Evolutionary conservation across 2,329 filamentous ascomycete genomes (phyloP).

Genomic region (Penicillium sp.): DNA sequence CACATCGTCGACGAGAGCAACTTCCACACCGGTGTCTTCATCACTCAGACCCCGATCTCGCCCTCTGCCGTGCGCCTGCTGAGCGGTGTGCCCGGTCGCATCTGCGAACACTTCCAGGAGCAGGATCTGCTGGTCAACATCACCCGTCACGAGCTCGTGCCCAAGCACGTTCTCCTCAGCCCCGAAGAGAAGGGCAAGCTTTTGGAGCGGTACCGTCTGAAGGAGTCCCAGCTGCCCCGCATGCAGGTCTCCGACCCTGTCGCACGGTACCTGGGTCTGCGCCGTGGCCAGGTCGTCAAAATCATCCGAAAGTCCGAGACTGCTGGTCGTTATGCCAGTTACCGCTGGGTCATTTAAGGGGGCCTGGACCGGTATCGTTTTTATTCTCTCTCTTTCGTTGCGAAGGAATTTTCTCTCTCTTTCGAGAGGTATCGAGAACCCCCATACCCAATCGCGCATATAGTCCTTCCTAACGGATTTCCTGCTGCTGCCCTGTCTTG

Average conservation of each 20-base stretch:
- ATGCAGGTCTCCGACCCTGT: constrained; percentile 92
- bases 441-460: constrained; percentile 13
- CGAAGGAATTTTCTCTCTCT: background rate
- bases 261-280: constrained; percentile 84
- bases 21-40: constrained; percentile 87
- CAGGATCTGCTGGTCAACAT: constrained; percentile 97
- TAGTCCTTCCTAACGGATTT: constrained; percentile 8
- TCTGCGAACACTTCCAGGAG: constrained; percentile 94
- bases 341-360: constrained; percentile 62
- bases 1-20: constrained; percentile 75
- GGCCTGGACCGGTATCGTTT: background rate
- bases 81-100: constrained; percentile 70
- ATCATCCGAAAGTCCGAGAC: constrained; percentile 96
- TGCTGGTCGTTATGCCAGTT: constrained; percentile 93
- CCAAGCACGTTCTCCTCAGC: constrained; percentile 86
- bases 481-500: background rate
- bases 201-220: constrained; percentile 85
- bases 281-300: constrained; percentile 93
- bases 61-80: constrained; percentile 85
- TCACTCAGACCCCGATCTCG: constrained; percentile 78
- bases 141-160: constrained; percentile 94
- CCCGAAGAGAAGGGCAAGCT: constrained; percentile 84
- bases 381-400: background rate
- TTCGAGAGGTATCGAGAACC: constrained; percentile 3
- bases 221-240: constrained; percentile 93